phyloP scores from a whole-genome alignment of 2,329 filamentous ascomycete species.

The Cadophora sp. region DNA sequence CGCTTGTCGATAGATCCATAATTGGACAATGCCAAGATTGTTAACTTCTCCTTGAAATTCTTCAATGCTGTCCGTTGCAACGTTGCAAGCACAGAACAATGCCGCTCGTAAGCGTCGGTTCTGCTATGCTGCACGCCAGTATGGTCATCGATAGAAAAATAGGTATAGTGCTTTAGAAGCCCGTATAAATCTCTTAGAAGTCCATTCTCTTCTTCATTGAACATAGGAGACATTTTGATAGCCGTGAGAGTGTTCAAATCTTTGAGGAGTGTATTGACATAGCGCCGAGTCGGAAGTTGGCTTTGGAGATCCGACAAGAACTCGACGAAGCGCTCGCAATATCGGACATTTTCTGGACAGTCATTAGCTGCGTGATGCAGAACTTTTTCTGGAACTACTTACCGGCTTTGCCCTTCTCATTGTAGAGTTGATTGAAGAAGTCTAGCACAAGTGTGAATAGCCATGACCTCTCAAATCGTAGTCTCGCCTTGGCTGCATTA shows the following conservation, averaged over 20 bases:
- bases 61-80: slow-evolving; percentile 81
- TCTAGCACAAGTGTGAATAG: slow-evolving; percentile 85
- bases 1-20: slow-evolving; percentile 86
- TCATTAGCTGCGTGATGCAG: slow-evolving; percentile 37
- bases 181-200: slow-evolving; percentile 81
- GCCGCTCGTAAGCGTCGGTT: slow-evolving; percentile 77
- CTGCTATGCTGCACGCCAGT: slow-evolving; percentile 77
- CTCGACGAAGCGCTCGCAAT: slow-evolving; percentile 93
- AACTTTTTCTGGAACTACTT: slow-evolving; percentile 30
- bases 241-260: slow-evolving; percentile 85
- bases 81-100: slow-evolving; percentile 78
- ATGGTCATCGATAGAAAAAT: slow-evolving; percentile 92
- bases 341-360: slow-evolving; percentile 68
- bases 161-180: slow-evolving; percentile 84
- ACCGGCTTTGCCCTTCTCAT: slow-evolving; percentile 56
- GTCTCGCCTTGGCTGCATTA: slow-evolving; percentile 74
- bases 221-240: slow-evolving; percentile 80
- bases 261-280: slow-evolving; percentile 86
- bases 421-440: slow-evolving; percentile 78
- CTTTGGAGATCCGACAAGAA: slow-evolving; percentile 90
- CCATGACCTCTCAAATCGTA: slow-evolving; percentile 94
- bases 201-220: slow-evolving; percentile 74
- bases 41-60: slow-evolving; percentile 87
- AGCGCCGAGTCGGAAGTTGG: slow-evolving; percentile 90
- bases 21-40: slow-evolving; percentile 90